Conservation (phyloP, 1,284 basidiomycete species). For the Ceratobasidium sp. region DNA sequence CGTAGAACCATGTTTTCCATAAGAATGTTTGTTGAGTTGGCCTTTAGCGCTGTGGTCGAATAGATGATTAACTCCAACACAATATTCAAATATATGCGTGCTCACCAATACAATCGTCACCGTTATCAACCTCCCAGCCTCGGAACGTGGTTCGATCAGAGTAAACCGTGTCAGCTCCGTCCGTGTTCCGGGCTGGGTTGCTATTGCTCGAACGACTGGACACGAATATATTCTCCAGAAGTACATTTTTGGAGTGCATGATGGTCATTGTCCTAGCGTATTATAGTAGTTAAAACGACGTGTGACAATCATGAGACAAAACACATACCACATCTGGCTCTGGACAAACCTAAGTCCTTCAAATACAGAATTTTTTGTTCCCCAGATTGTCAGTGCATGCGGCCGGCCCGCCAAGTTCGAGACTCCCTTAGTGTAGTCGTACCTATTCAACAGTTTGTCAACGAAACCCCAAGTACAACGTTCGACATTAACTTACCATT, state of each 20-base stretch:
- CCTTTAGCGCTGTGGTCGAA: slow-evolving; percentile 54
- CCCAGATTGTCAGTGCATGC: slow-evolving; percentile 55
- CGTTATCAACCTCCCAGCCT: slow-evolving; percentile 56
- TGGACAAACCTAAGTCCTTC: slow-evolving; percentile 57
- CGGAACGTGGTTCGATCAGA: slow-evolving; percentile 56
- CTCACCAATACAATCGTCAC: slow-evolving; percentile 52
- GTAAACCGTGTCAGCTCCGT: slow-evolving; percentile 56
- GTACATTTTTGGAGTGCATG: slow-evolving; percentile 54
- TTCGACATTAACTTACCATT: no score
- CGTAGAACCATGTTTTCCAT: slow-evolving; percentile 57
- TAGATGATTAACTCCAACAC: no score
- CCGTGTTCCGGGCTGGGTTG: slow-evolving; percentile 56
- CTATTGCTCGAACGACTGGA: slow-evolving; percentile 56
- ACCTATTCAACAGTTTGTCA: slow-evolving; percentile 51
- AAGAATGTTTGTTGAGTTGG: slow-evolving; percentile 58
- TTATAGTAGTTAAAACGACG: background rate
- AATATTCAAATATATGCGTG: no score
- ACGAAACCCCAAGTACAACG: no score
- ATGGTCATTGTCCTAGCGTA: slow-evolving; percentile 55
- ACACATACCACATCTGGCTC: slow-evolving; percentile 57
- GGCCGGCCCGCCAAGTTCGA: slow-evolving; percentile 57
- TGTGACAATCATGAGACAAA: background rate
- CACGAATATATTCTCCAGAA: slow-evolving; percentile 57
- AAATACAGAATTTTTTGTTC: slow-evolving; percentile 55
- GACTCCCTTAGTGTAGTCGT: slow-evolving; percentile 56